phyloP scores from a whole-genome alignment of 1,284 basidiomycete genomes.

The Sphagnurus paluster region DNA sequence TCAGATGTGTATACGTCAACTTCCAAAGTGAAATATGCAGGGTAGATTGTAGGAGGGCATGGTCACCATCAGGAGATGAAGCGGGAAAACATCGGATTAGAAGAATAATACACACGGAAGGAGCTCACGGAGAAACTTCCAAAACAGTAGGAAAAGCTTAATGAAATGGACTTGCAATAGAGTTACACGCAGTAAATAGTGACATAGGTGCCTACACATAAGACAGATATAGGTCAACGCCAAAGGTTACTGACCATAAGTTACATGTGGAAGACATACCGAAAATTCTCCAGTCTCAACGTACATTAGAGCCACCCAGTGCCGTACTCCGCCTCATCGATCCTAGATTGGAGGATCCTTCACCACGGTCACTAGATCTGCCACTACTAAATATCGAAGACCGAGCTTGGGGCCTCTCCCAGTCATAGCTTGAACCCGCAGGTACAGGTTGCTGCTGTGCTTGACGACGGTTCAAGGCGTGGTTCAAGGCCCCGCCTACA shows the following conservation, averaged over 20 bases:
- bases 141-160: background rate
- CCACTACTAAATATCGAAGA: slow-evolving; percentile 14
- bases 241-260: background rate
- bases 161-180: background rate
- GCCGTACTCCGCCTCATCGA: slow-evolving; percentile 68
- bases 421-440: slow-evolving; percentile 47
- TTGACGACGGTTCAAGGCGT: slow-evolving; percentile 46
- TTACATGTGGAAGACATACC: background rate
- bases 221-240: background rate
- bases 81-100: slow-evolving; percentile 10
- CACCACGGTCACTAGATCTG: slow-evolving; percentile 53
- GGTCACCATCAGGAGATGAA: slow-evolving; percentile 2
- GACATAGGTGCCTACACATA: background rate
- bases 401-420: slow-evolving; percentile 45
- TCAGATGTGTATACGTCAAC: slow-evolving; percentile 3
- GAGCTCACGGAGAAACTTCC: slow-evolving; percentile 2
- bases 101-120: background rate
- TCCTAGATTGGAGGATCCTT: slow-evolving; percentile 68
- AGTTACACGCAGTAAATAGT: background rate
- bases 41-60: background rate
- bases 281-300: slow-evolving; percentile 18
- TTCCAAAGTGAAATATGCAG: background rate
- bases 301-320: slow-evolving; percentile 66
- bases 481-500: slow-evolving; percentile 65
- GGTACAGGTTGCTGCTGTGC: slow-evolving; percentile 22